Evolutionary conservation across 2,329 filamentous ascomycete species (phyloP), one percentile per base, ranked within the genome.

Genomic region (Scedosporium dehoogii): DNA sequence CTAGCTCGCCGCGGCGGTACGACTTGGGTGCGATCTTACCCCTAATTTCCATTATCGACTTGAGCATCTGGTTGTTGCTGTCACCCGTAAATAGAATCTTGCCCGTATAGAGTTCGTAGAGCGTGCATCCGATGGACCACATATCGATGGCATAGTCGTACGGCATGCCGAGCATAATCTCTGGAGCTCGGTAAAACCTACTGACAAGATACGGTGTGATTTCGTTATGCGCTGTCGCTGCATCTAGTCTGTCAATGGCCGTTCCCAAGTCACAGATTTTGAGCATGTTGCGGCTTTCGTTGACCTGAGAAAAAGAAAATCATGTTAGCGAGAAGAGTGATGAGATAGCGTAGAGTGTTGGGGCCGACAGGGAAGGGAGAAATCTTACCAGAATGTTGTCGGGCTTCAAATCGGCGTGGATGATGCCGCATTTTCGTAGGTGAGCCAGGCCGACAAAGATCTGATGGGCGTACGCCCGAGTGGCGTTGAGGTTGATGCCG

Each of bases 21-120:
- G 97, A 81, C 74, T 97, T 97, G 57, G 89, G 86, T 33, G 91
- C 92, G 66, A 97, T 87, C 74, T 92, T 96, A 70, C 94, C 94
- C 58, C 96, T 87, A 69, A 93, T 92, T 72, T 99, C 93, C 87
- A 97, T 96, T 69, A 99, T 96, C 21, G 89, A 88, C 66, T 91
- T 90, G 64, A 99, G 84, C 94, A 99, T 99, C 77, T 96, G 92
- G 72, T 99, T 99, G 79, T 99, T 99, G 76, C 91, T 94, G 66
- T 90, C 85, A 64, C 94, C 94, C 1, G 91, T 92, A 73, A 99
- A 99, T 38, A 99, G 81, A 63, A 99, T 97, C 74, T 97, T 96
- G 70, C 94, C 94, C 0, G 94, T 97, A 78, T 96, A 97, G 48
- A 99, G 81, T 76, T 99, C 94, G 74, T 96, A 99, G 33, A 97